Evolutionary conservation across 2,329 filamentous ascomycete genomes (phyloP).

Genomic region (Phialophora tarda): DNA sequence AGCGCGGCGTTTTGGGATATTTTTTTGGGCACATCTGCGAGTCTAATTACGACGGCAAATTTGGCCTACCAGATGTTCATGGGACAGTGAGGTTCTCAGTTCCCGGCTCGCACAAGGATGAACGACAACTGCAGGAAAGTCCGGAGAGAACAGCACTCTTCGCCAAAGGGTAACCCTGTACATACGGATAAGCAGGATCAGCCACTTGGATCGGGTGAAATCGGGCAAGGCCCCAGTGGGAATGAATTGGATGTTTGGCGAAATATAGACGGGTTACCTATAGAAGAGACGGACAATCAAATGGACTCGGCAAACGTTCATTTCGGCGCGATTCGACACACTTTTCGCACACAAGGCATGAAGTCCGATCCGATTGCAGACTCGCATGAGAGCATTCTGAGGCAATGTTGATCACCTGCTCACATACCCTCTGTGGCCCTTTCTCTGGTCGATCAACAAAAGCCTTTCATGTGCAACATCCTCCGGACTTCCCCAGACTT

Average conservation of each 20-base stretch:
- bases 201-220: conserved; percentile 12
- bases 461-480: not conserved
- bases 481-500: not conserved
- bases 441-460: not conserved
- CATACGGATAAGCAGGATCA: conserved; percentile 4
- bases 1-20: conserved; percentile 27
- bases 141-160: conserved; percentile 4
- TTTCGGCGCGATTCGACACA: not conserved
- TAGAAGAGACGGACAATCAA: conserved; percentile 13
- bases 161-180: conserved; percentile 1
- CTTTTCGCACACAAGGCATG: not conserved
- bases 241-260: conserved; percentile 1
- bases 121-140: conserved; percentile 2
- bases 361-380: not conserved
- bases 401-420: not conserved
- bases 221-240: conserved; percentile 18
- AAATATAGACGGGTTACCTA: conserved; percentile 12
- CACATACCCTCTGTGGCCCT: not conserved
- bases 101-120: not conserved
- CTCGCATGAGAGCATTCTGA: not conserved
- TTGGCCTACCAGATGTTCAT: not conserved
- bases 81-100: conserved; percentile 1
- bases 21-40: conserved; percentile 5
- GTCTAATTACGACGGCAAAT: conserved; percentile 11
- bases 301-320: not conserved